phyloP scores from a whole-genome alignment of 257 asterid species.

The Penstemon eatonii region DNA sequence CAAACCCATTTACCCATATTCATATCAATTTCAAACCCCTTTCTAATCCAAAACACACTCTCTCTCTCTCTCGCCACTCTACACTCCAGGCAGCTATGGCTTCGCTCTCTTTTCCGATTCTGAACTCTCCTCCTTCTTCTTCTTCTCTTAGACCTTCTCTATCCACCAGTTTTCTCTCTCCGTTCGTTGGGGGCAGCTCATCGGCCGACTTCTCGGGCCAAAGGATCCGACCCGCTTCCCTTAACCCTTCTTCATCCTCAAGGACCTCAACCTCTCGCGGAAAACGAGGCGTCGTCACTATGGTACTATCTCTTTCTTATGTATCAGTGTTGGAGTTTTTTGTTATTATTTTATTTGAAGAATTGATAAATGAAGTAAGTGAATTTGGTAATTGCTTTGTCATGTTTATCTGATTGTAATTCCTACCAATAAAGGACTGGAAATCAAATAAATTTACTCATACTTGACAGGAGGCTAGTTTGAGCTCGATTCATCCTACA shows the following conservation, averaged over 20 bases:
- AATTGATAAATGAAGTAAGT: not conserved
- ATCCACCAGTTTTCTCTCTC: constrained; percentile 53
- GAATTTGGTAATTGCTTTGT: not conserved
- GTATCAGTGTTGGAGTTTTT: not conserved
- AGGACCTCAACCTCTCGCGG: constrained; percentile 1
- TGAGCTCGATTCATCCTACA: too few species aligned
- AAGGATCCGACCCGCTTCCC: constrained; percentile 64
- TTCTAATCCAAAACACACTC: constrained; percentile 25
- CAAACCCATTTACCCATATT: not conserved
- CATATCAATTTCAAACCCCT: not conserved
- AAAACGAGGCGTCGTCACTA: constrained; percentile 9
- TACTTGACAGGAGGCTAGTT: not conserved
- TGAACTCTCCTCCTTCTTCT: constrained; percentile 35
- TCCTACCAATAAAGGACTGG: too few species aligned
- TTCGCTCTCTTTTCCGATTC: constrained; percentile 45
- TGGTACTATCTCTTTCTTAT: not conserved
- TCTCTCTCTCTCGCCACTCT: not conserved
- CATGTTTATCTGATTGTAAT: not conserved
- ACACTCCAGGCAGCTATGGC: constrained; percentile 47
- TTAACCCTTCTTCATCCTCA: constrained; percentile 42
- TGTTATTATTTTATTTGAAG: not conserved
- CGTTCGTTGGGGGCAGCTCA: constrained; percentile 52
- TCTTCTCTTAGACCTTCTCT: constrained; percentile 37
- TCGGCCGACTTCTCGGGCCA: constrained; percentile 62
- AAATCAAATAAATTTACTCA: too few species aligned